phyloP scores from a whole-genome alignment of 352 stramenopile genomes.

The Phytophthora constricta region DNA sequence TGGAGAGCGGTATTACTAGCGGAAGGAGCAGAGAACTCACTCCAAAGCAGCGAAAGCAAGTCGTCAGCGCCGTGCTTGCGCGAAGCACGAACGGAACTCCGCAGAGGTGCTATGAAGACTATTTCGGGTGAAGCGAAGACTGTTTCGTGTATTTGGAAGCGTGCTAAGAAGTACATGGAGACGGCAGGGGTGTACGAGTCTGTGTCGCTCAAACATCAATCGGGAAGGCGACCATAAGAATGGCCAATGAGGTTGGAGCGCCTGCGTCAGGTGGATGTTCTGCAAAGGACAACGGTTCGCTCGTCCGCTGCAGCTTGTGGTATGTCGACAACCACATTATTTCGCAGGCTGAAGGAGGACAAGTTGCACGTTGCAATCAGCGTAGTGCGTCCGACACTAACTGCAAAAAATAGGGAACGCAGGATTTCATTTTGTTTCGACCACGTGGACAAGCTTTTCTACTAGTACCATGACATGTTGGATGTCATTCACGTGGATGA shows the following conservation, averaged over 20 bases:
- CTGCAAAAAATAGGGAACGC: constrained; percentile 1
- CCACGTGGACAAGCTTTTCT: constrained; percentile 5
- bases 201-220: neutral
- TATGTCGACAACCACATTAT: neutral
- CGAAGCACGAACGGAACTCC: too few species aligned
- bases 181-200: neutral
- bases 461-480: constrained; percentile 25
- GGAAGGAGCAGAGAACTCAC: too few species aligned
- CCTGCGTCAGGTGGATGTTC: neutral
- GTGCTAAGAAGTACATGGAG: neutral
- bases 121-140: too few species aligned
- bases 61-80: too few species aligned
- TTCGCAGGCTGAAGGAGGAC: neutral
- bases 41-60: too few species aligned
- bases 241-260: neutral
- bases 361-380: neutral
- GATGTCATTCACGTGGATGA: constrained; percentile 32
- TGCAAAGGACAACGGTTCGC: neutral
- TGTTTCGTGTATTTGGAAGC: neutral
- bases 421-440: constrained; percentile 1
- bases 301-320: neutral
- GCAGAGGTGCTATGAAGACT: too few species aligned
- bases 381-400: constrained; percentile 8
- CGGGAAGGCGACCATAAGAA: neutral
- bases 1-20: too few species aligned